Evolutionary conservation across 305 asterid species (phyloP).

Genomic region (Fraxinus nigra): DNA sequence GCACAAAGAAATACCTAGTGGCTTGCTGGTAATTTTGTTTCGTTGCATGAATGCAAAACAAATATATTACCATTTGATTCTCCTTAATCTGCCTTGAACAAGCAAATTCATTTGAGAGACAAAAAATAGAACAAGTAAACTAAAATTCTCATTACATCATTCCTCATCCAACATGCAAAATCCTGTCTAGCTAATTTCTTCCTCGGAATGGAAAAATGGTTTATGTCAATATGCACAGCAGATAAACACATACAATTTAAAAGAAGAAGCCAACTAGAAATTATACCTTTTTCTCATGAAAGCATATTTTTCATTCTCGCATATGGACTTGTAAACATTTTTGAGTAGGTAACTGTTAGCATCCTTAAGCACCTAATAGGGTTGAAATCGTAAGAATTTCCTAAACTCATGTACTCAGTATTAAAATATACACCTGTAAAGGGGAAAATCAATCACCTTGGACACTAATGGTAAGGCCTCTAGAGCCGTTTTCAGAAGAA

Average conservation of each 20-base stretch:
- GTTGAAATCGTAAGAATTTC: slow-evolving; percentile 16
- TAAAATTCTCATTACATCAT: not conserved
- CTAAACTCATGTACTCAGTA: slow-evolving; percentile 18
- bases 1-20: not conserved
- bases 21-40: not conserved
- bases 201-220: slow-evolving; percentile 15
- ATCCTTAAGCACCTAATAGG: slow-evolving; percentile 81
- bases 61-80: slow-evolving; percentile 1
- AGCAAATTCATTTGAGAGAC: not conserved
- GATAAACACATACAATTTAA: slow-evolving; percentile 18
- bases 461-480: slow-evolving; percentile 91
- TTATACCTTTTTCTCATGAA: slow-evolving; percentile 71
- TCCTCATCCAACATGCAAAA: not conserved
- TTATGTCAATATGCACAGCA: slow-evolving; percentile 8
- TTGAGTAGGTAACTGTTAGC: slow-evolving; percentile 80
- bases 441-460: slow-evolving; percentile 45
- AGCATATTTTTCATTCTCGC: slow-evolving; percentile 80
- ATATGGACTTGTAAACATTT: slow-evolving; percentile 77
- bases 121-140: not conserved
- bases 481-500: slow-evolving; percentile 87
- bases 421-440: slow-evolving; percentile 7
- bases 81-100: slow-evolving; percentile 15
- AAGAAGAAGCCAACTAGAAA: slow-evolving; percentile 21
- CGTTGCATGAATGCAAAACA: slow-evolving; percentile 9
- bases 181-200: slow-evolving; percentile 13